Conservation (phyloP, 176 grass and related monocot genomes). For the Zoysia pacifica region DNA sequence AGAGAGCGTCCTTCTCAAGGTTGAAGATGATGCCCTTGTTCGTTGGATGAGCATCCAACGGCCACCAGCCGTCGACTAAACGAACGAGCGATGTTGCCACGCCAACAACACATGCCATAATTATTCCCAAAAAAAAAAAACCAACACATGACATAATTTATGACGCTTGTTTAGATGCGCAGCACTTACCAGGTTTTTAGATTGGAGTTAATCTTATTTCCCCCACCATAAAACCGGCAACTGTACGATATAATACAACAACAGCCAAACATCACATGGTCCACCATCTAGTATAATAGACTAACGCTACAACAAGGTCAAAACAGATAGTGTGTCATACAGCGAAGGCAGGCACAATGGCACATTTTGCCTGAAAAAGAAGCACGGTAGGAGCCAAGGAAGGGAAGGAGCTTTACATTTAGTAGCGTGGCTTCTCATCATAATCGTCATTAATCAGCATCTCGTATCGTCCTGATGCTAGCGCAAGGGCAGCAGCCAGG, state of each 20-base stretch:
- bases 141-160: neutral
- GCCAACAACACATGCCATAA: too few species aligned
- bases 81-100: too few species aligned
- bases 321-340: conserved; percentile 22
- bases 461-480: neutral
- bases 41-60: too few species aligned
- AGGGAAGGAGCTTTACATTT: conserved; percentile 45
- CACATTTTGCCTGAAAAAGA: conserved; percentile 21
- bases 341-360: conserved; percentile 28
- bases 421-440: conserved; percentile 16
- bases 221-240: neutral
- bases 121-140: too few species aligned
- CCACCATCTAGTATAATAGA: conserved; percentile 31
- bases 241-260: conserved; percentile 41
- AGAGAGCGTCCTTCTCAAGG: too few species aligned
- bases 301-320: conserved; percentile 46
- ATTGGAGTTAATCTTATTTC: conserved; percentile 31
- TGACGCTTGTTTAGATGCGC: neutral
- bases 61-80: too few species aligned
- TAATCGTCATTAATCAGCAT: neutral
- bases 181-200: neutral
- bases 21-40: too few species aligned
- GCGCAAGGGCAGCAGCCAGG: conserved; percentile 13
- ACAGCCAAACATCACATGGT: conserved; percentile 25
- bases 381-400: conserved; percentile 27